Conservation (phyloP, 1,284 basidiomycete genomes). For the Ganoderma multipileum region DNA sequence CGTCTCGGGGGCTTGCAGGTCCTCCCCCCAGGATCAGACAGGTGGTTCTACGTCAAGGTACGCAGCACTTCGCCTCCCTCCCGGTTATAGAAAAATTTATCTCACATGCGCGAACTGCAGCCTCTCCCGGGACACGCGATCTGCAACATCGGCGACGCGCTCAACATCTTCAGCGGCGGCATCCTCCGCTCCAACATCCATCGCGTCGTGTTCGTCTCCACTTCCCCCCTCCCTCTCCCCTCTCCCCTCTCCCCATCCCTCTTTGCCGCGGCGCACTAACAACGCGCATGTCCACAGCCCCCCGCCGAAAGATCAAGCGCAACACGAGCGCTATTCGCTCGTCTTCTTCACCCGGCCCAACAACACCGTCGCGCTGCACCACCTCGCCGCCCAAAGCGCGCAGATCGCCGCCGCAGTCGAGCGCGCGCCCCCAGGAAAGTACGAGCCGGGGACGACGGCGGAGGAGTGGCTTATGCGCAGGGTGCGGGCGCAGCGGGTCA, state of each 20-base stretch:
- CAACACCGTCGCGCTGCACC: slow-evolving; percentile 34
- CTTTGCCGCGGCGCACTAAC: not conserved
- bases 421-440: slow-evolving; percentile 26
- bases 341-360: slow-evolving; percentile 47
- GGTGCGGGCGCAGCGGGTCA: slow-evolving; percentile 38
- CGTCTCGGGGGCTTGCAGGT: slow-evolving; percentile 78
- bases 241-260: too few relatives aligned
- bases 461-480: slow-evolving; percentile 41
- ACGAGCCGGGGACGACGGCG: slow-evolving; percentile 35
- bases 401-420: slow-evolving; percentile 36
- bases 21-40: slow-evolving; percentile 60
- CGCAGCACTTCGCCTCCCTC: not conserved
- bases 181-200: slow-evolving; percentile 45
- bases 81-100: too few relatives aligned
- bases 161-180: slow-evolving; percentile 46
- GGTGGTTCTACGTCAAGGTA: slow-evolving; percentile 74
- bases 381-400: slow-evolving; percentile 33
- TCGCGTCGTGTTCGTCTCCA: slow-evolving; percentile 40
- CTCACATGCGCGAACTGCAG: slow-evolving; percentile 27
- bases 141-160: slow-evolving; percentile 46
- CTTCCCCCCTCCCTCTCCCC: not conserved
- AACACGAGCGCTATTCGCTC: slow-evolving; percentile 42
- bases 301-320: slow-evolving; percentile 39
- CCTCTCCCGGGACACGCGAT: slow-evolving; percentile 41
- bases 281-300: slow-evolving; percentile 26